Base-by-base conservation (phyloP, 2,329 filamentous ascomycete genomes). In the Phialophora expanda region DNA sequence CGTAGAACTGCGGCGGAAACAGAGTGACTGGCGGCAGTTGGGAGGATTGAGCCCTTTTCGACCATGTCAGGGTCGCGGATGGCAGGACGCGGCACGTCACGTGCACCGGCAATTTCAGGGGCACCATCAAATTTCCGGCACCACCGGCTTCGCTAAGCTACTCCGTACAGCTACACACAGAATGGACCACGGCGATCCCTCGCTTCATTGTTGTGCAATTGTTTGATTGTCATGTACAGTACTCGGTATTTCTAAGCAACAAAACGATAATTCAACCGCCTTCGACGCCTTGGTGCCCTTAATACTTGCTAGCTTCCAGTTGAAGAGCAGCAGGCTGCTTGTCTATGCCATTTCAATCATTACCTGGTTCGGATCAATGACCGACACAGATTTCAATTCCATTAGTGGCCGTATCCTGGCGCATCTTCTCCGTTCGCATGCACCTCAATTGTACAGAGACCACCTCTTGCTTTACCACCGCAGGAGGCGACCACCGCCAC, bases 311-410 rank as follows among this genome's bases (percentile, higher is more conserved):
- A 32, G 38, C 57, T 54, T 57, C 55, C 64, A 55, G 56, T 53
- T 54, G 44, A 53, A 59, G 48, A 66, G 26, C 62, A 57, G 59
- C 60, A 62, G 66, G 63, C 64, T 53, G 66, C 62, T 66, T 63
- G 51, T 73, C 71, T 71, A 71, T 71, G 68, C 66, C 70, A 66
- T 71, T 68, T 65, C 69, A 69, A 64, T 71, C 69, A 71, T 71
- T 70, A 70, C 50, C 62, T 65, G 64, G 51, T 62, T 53, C 53
- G 50, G 59, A 26, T 54, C 56, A 61, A 63, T 51, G 62, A 30
- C 61, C 65, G 56, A 63, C 56, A 46, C 44, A 54, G 61, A 59
- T 38, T 62, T 56, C 44, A 66, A 63, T 26, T 48, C 63, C 62
- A 62, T 64, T 56, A 44, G 30, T 30, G 50, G 50, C 51, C 50